Base-by-base conservation (phyloP, 106 monocot genomes). In the Acanthochlamys bracteata region DNA sequence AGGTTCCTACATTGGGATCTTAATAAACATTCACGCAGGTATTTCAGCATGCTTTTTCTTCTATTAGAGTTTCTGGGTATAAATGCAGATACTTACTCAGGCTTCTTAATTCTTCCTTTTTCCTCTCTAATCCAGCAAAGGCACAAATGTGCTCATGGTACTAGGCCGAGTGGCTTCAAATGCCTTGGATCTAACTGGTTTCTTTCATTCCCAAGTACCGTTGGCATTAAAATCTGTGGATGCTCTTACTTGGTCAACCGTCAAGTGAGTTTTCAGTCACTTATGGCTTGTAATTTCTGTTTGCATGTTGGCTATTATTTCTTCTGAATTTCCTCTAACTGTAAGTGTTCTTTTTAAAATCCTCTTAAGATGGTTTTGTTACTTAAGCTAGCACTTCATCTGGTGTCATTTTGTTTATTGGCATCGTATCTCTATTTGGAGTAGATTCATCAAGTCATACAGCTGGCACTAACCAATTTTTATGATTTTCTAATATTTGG, bases 1-100 rank as follows among this genome's bases (percentile, higher is more conserved):
- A 79, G 61, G 76, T 86, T 82, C 75, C 72, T 84, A 66, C 89
- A 82, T 60, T 86, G 81, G 77, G 82, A 86, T 68, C 84, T 81
- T 49, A 74, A 83, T 66, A 78, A 71, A 73, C 80, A 85, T 63
- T 84, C 82, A 59, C 76, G 71, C 60, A 83, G 79, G 96, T 96
- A 74, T 24, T 46, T 11, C 17, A 14, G 9, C 49, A 1, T 49
- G 49, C 49, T 49, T 49, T 49, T 49, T 49, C 6, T 49, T 49
- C 12, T 9, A 17, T 49, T 49, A 4, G 49, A 25, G 59, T 42
- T 24, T n/a, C 16, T 61, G 23, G 24, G 3, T 49, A 17, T 49
- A 17, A 2, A 49, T 33, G 6, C 1, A 33, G 6, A 33, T 33
- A 33, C 33, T 33, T 3, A 33, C 33, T 33, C 33, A 33, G 33